Evolutionary conservation across 805 yeast genomes (phyloP), one percentile per base, ranked within the genome.

Genomic region (Starmerella geochares): DNA sequence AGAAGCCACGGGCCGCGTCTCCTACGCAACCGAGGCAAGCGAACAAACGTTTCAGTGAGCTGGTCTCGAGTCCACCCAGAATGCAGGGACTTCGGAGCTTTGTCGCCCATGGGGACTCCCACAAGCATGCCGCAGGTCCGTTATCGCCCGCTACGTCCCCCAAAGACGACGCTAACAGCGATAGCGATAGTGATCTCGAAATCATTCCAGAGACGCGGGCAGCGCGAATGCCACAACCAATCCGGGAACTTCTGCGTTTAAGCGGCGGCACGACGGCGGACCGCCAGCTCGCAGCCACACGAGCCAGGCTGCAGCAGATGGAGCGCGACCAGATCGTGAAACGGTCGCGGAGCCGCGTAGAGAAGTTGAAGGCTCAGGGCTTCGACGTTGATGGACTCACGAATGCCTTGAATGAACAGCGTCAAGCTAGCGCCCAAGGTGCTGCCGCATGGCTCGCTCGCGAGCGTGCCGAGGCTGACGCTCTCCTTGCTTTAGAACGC

Each of bases 121-220:
- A n/a, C 20, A 23, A 21, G 14, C 33, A 43, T 11, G 36, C 29
- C 31, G n/a, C n/a, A n/a, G 31, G 14, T 19, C n/a, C 21, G 17
- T 7, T 31, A 7, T 31, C 35, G 17, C 35, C 37, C 6, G 35
- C 35, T 31, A 11, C 16, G 17, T 14, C 10, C 6, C 10, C n/a
- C n/a, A n/a, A n/a, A n/a, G n/a, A n/a, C n/a, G n/a, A 14, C 17
- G 35, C 38, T 20, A n/a, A 7, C 20, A 35, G n/a, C 11, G 51
- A 47, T 19, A 47, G 46, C 35, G 57, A 56, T 36, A 48, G 52
- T 47, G 61, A 58, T 14, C 48, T 58, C 9, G 61, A 58, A 28
- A 54, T 58, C 33, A 36, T 58, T 9, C 60, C 60, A 7, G 54
- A 51, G 17, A 51, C 61, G 1, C 52, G 47, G 23, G 40, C 45